A percentile compares a stretch with the other conserved stretches of the same genome.
These are phyloP conservation scores for Oxalis stricta DNA, from an alignment of 441 rosid species.

Conservation along the genomic window DNA sequence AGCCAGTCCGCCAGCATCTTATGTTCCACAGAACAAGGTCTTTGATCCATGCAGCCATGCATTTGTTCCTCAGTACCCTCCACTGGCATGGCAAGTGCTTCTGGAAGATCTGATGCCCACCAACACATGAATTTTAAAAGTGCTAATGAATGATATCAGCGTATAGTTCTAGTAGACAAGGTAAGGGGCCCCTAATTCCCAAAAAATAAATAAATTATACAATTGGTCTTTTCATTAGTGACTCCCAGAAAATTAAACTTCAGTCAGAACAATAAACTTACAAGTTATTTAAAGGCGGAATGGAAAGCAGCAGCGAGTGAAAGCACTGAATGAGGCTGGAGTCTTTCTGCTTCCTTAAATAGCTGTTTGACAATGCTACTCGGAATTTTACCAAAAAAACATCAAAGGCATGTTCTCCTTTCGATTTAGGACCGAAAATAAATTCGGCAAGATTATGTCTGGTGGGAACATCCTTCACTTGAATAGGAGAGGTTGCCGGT, in stretches of 20 bases:
- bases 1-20: constrained; percentile 29
- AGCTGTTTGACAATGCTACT: constrained; percentile 32
- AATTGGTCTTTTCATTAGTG: not conserved
- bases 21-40: constrained; percentile 41
- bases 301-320: constrained; percentile 52
- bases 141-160: not conserved
- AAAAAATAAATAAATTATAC: not conserved
- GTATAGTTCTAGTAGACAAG: too few species aligned
- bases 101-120: constrained; percentile 38
- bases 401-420: constrained; percentile 15
- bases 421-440: constrained; percentile 15
- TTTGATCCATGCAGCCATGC: constrained; percentile 24
- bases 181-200: not conserved
- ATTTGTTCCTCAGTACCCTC: constrained; percentile 25
- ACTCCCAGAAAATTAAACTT: not conserved
- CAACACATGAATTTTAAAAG: not conserved
- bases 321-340: constrained; percentile 41
- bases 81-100: constrained; percentile 25
- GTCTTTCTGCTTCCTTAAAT: constrained; percentile 43
- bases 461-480: constrained; percentile 20
- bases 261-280: constrained; percentile 23
- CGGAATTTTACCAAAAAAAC: constrained; percentile 29
- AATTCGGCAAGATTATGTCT: constrained; percentile 18
- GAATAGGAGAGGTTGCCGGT: constrained; percentile 20
- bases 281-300: constrained; percentile 50